Base-by-base conservation (phyloP, 805 yeast genomes). In the Cyberlindnera nakhonratchasimensis region DNA sequence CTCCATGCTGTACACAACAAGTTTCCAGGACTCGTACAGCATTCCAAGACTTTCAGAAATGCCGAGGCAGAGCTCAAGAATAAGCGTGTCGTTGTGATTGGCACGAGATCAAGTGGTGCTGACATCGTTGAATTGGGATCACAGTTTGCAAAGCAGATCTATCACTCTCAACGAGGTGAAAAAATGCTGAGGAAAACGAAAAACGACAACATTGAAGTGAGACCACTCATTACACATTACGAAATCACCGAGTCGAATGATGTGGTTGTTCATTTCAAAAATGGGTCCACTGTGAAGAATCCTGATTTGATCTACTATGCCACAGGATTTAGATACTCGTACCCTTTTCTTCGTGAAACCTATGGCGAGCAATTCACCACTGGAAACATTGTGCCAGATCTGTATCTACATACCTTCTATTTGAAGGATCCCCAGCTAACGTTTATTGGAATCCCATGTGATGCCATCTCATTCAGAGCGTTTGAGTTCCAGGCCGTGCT, bases 41-140 rank as follows among this genome's bases (percentile, higher is more conserved):
- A 64, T 37, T 62, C 67, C 24, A 65, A 54, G 33, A 61, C 46
- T 37, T 59, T 54, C 58, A 55, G 54, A 37, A 53, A 11, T 16
- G 45, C 34, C 2, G 50, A 46, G 1, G 12, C 12, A 4, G 41
- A 39, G 7, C 63, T 59, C 39, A 37, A 47, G 23, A 54, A 43
- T 18, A 50, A 62, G 45, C 64, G 54, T 5, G 74, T 78, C 6
- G 59, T 84, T 37, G 70, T 83, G 3, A 70, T 84, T 14, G 93
- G 91, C 0, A 78, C 78, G 47, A 75, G 79, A 7, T 78, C 88
- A 4, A 77, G 85, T 30, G 93, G 88, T 14, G 71, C 75, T 14
- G 95, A 86, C 54, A 56, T 66, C 79, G 46, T 48, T 6, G 51
- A 50, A 19, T 39, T 49, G n/a, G 52, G 51, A 1, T 23, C 45